These are phyloP conservation scores for Mucor circinelloides DNA, from an alignment of 371 early-diverging fungal genomes.

Conservation along the genomic window DNA sequence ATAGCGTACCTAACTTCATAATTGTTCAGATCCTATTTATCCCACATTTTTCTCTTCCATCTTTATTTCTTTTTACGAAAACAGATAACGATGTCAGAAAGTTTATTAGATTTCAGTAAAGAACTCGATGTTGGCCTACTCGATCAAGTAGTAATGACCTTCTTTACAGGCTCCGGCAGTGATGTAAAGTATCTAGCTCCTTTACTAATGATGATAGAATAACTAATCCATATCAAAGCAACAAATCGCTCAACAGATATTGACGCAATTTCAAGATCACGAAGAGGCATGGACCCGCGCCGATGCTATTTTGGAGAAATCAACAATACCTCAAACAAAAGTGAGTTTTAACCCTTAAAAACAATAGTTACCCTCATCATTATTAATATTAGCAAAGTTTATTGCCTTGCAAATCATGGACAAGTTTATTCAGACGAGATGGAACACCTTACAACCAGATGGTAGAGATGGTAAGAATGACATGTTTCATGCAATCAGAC, in stretches of 20 bases:
- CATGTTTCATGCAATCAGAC: not conserved
- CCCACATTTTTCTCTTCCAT: not conserved
- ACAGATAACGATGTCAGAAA: constrained; percentile 41
- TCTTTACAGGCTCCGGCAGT: constrained; percentile 69
- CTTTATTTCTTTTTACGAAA: not conserved
- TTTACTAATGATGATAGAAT: not conserved
- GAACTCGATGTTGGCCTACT: constrained; percentile 86
- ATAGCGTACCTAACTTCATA: not conserved
- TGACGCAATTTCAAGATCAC: constrained; percentile 96
- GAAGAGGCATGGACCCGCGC: constrained; percentile 97
- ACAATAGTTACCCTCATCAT: not conserved
- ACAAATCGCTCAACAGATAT: constrained; percentile 75
- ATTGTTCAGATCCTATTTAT: not conserved
- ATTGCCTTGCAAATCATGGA: constrained; percentile 97
- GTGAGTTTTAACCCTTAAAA: constrained; percentile 44
- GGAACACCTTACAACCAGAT: constrained; percentile 92
- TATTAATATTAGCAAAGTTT: constrained; percentile 59
- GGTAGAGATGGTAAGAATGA: constrained; percentile 79
- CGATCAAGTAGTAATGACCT: constrained; percentile 87
- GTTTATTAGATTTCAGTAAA: constrained; percentile 86
- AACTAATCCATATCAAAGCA: constrained; percentile 54
- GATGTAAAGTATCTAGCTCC: constrained; percentile 56
- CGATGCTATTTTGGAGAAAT: constrained; percentile 91
- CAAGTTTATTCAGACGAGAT: constrained; percentile 95
- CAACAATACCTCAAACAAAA: constrained; percentile 84